Conservation (phyloP, 2,329 filamentous ascomycete genomes). For the Microascus cirrosus region DNA sequence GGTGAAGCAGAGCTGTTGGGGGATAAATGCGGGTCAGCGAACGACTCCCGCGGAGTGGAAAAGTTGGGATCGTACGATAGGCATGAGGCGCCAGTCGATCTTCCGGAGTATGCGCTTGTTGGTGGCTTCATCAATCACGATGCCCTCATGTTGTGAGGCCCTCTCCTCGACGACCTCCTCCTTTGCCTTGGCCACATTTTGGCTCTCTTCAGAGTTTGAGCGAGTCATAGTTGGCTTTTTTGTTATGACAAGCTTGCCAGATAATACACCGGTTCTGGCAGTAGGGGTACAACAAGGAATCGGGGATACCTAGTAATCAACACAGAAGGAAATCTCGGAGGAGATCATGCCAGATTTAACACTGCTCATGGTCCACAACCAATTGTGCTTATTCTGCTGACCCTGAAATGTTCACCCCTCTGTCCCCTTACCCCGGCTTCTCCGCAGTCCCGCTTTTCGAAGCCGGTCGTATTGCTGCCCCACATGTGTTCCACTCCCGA, state of each 20-base stretch:
- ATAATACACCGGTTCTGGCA: not conserved
- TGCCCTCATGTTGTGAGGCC: not conserved
- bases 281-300: not conserved
- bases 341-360: not conserved
- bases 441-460: not conserved
- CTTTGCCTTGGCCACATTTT: not conserved
- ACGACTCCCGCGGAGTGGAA: not conserved
- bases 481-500: not conserved
- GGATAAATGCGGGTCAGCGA: not conserved
- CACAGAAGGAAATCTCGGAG: not conserved
- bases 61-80: slow-evolving; percentile 4
- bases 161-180: not conserved
- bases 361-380: not conserved
- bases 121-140: slow-evolving; percentile 1
- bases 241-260: not conserved
- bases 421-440: not conserved
- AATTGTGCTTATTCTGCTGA: not conserved
- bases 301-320: not conserved
- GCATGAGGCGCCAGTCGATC: slow-evolving; percentile 12
- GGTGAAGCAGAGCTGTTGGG: slow-evolving; percentile 10
- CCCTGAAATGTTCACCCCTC: no score
- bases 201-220: not conserved
- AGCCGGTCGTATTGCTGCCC: not conserved
- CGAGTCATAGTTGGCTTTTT: not conserved
- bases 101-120: slow-evolving; percentile 19